Conservation (phyloP, 2,329 filamentous ascomycete species). For the Pyrenophora tritici-repentis region DNA sequence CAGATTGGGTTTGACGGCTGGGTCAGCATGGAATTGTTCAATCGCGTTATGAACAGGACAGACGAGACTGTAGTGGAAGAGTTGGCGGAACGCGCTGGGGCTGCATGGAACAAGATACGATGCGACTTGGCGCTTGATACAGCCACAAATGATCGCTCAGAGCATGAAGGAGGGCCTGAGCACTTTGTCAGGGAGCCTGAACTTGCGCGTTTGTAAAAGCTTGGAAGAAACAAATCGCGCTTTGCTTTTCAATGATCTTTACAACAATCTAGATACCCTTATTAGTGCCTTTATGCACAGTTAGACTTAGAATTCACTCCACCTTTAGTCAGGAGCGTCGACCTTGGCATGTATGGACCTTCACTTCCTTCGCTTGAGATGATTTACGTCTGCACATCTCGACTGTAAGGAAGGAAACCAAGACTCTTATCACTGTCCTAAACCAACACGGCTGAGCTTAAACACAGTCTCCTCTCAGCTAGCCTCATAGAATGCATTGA, state of each 20-base stretch:
- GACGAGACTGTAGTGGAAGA: conserved; percentile 59
- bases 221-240: too few species aligned
- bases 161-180: neutral
- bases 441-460: too few species aligned
- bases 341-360: too few species aligned
- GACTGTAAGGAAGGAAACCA: too few species aligned
- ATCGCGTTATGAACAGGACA: conserved; percentile 60
- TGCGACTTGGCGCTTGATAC: conserved; percentile 41
- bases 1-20: conserved; percentile 70
- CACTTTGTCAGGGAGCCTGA: neutral
- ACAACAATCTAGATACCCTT: neutral
- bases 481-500: conserved; percentile 28
- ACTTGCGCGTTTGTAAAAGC: conserved; percentile 9
- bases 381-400: too few species aligned
- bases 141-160: neutral
- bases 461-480: conserved; percentile 4
- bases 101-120: conserved; percentile 58
- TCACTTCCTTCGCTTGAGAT: too few species aligned
- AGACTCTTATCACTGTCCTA: too few species aligned
- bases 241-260: neutral
- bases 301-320: too few species aligned
- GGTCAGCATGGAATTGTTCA: conserved; percentile 74
- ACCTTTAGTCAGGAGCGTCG: too few species aligned
- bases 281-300: too few species aligned
- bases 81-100: conserved; percentile 58